Conservation (phyloP, 345 rosid genomes). For the Gossypium herbaceum region DNA sequence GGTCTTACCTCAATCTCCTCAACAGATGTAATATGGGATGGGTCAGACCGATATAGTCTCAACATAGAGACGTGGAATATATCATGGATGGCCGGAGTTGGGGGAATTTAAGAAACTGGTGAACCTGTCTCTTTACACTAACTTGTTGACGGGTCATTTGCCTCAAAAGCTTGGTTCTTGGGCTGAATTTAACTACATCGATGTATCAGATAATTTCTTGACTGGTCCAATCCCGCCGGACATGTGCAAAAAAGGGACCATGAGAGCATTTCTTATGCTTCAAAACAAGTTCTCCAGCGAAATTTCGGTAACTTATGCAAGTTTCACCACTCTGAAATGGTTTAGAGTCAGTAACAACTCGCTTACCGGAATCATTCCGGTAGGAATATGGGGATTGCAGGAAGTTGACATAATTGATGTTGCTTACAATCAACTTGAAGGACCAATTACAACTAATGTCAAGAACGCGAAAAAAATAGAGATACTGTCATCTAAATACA, state of each 20-base stretch:
- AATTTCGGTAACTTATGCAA: slow-evolving; percentile 59
- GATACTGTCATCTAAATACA: slow-evolving; percentile 41
- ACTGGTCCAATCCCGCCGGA: slow-evolving; percentile 75
- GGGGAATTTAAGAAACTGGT: slow-evolving; percentile 60
- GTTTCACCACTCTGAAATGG: slow-evolving; percentile 48
- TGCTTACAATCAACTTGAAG: slow-evolving; percentile 52
- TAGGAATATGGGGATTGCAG: slow-evolving; percentile 83
- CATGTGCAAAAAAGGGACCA: slow-evolving; percentile 79
- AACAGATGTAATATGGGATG: no score
- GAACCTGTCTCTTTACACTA: slow-evolving; percentile 63
- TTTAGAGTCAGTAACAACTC: slow-evolving; percentile 68
- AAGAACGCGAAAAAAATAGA: slow-evolving; percentile 49
- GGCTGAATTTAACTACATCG: slow-evolving; percentile 65
- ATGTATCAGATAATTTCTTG: slow-evolving; percentile 68
- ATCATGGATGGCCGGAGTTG: slow-evolving; percentile 29
- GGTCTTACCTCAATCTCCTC: no score
- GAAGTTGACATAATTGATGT: slow-evolving; percentile 59
- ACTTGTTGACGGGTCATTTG: slow-evolving; percentile 58
- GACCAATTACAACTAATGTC: slow-evolving; percentile 45
- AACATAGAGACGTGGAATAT: no score
- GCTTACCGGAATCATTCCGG: slow-evolving; percentile 60
- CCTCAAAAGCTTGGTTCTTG: slow-evolving; percentile 69
- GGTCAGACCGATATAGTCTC: no score
- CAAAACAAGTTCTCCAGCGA: slow-evolving; percentile 70
- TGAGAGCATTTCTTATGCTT: slow-evolving; percentile 58